Conservation (phyloP, 2,329 filamentous ascomycete genomes). For the Onygenales sp. region DNA sequence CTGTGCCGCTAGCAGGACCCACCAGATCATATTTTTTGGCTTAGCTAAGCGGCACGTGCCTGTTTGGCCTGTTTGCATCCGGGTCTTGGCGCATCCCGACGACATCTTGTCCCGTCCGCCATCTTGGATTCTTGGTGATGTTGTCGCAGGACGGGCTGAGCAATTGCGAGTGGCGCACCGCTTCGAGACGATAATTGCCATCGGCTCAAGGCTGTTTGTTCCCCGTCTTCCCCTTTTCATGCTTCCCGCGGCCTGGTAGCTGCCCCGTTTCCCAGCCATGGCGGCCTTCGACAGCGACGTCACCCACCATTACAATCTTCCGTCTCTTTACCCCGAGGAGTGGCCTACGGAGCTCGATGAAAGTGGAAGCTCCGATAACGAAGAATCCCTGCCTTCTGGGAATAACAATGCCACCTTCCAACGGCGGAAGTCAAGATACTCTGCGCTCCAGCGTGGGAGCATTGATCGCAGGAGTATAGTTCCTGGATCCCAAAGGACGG, state of each 20-base stretch:
- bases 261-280: constrained; percentile 31
- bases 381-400: constrained; percentile 15
- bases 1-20: not conserved
- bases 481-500: constrained; percentile 58
- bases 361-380: constrained; percentile 55
- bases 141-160: not conserved
- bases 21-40: not conserved
- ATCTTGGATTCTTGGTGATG: no score
- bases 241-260: not conserved
- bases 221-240: not conserved
- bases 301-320: constrained; percentile 82
- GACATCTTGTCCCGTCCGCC: no score
- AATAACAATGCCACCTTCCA: constrained; percentile 16
- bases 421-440: constrained; percentile 66
- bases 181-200: not conserved
- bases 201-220: constrained; percentile 3
- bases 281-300: constrained; percentile 67
- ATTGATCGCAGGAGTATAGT: constrained; percentile 59
- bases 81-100: no score
- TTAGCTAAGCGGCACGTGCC: not conserved
- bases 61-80: constrained; percentile 1
- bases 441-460: constrained; percentile 67
- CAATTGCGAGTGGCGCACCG: not conserved
- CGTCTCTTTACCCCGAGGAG: constrained; percentile 65
- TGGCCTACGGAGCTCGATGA: constrained; percentile 80